Evolutionary conservation across 1,139 yeast genomes (phyloP), one percentile per base, ranked within the genome.

Genomic region (Sugiyamaella pinicola): DNA sequence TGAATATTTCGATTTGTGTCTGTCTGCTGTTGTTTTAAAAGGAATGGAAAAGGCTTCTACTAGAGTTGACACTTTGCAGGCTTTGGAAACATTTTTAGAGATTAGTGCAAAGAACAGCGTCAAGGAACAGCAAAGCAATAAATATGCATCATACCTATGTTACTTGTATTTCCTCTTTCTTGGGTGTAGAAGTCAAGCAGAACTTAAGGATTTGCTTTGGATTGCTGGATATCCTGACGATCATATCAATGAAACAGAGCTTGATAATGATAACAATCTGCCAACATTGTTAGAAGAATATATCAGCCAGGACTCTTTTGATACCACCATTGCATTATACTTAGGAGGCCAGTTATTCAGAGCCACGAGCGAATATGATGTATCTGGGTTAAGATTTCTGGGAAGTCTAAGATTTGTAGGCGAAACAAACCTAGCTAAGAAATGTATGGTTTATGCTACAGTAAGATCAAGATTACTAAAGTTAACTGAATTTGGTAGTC

Each of bases 11-110:
- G 84, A 86, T 52, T 75, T 77, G 33, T 75, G 82, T 22, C 65
- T 87, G 19, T 71, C 83, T 45, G 75, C 77, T 47, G 66, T 80
- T 12, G 70, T 83, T 28, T 72, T 82, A 1, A 83, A 80, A 62
- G 96, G 96, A 0, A 70, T 87, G 53, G 80, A 81, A 47, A 71
- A 81, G 10, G 81, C 91, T 2, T 81, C 80, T 52, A 77, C 86
- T 22, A 79, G 81, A 55, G 79, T 78, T n/a, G 71, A 76, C 1
- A 80, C 93, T 0, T 65, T 84, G 45, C 71, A 72, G 1, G 76
- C 83, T 21, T 65, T 87, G 62, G 79, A 76, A 56, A 66, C 72
- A 1, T 69, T 83, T 24, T 77, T 85, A 63, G 74, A 73, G 45
- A 68, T 77, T 15, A 72, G 84, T 57, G 78, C 77, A 39, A 63